phyloP scores from a whole-genome alignment of 1,139 yeast species.

The Chernovozyma sophiae-reginae region DNA sequence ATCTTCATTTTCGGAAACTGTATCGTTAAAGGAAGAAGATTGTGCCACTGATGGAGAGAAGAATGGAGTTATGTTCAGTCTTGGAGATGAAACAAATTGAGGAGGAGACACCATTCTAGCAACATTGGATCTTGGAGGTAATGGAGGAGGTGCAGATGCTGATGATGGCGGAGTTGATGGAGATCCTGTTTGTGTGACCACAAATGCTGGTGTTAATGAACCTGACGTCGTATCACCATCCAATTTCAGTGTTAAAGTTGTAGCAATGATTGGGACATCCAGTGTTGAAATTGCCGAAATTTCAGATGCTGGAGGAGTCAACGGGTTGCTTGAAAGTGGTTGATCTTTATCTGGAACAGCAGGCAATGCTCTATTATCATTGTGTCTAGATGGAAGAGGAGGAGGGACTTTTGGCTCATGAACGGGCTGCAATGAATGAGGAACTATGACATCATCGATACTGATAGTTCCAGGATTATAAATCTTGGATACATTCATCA shows the following conservation, averaged over 20 bases:
- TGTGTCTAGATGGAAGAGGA: conserved; percentile 1
- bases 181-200: background rate
- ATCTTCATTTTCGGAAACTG: conserved; percentile 5
- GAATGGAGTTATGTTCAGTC: conserved; percentile 2
- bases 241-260: too few relatives aligned
- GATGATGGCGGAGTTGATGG: background rate
- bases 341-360: background rate
- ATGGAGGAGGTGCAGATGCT: conserved; percentile 16
- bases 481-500: conserved; percentile 23
- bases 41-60: conserved; percentile 2
- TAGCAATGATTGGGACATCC: background rate
- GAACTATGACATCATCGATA: conserved; percentile 17
- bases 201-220: background rate
- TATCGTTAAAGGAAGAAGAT: conserved; percentile 6
- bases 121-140: conserved; percentile 30
- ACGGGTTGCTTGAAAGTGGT: background rate
- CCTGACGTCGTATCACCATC: too few relatives aligned
- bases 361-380: background rate
- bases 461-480: conserved; percentile 26
- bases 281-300: background rate
- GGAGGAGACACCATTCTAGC: conserved; percentile 7
- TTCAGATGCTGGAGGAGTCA: background rate
- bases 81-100: conserved; percentile 2
- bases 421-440: conserved; percentile 5
- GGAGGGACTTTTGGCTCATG: background rate